These are phyloP conservation scores for Dactylis glomerata DNA, from an alignment of 176 grass and related monocot species.

Conservation along the genomic window DNA sequence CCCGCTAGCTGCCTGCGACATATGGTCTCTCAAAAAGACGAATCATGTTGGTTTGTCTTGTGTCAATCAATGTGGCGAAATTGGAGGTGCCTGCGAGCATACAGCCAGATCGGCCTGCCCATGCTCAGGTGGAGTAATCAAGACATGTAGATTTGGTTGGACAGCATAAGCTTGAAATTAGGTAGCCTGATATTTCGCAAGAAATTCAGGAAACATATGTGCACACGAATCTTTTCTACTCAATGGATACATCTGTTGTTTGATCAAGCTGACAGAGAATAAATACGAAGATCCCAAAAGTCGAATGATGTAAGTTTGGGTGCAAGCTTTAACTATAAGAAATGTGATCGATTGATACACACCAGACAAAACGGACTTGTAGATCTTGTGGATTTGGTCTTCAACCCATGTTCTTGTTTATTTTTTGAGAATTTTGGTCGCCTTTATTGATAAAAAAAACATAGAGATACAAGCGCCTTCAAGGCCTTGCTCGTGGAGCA, in stretches of 20 bases:
- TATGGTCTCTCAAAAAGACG: background rate
- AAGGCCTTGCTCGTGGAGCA: no score
- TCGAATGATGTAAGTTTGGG: no score
- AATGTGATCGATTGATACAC: background rate
- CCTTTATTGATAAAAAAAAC: no score
- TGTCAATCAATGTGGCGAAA: background rate
- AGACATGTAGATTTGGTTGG: background rate
- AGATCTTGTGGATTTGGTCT: background rate
- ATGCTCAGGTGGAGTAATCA: background rate
- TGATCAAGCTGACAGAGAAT: no score
- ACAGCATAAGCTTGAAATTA: background rate
- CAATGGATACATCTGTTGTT: background rate
- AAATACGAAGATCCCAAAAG: no score
- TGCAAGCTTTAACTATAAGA: background rate
- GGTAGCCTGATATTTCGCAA: background rate
- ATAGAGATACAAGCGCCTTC: no score
- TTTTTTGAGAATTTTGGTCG: no score
- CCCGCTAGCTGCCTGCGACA: background rate
- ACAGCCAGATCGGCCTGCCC: background rate
- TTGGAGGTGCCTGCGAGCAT: background rate
- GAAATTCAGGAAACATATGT: background rate
- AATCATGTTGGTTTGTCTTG: background rate
- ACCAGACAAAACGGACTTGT: background rate
- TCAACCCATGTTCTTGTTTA: background rate
- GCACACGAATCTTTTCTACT: background rate